A percentile compares a stretch with the other conserved stretches of the same genome.
These are phyloP conservation scores for Syzygium aromaticum DNA, from an alignment of 345 rosid genomes.

Conservation along the genomic window DNA sequence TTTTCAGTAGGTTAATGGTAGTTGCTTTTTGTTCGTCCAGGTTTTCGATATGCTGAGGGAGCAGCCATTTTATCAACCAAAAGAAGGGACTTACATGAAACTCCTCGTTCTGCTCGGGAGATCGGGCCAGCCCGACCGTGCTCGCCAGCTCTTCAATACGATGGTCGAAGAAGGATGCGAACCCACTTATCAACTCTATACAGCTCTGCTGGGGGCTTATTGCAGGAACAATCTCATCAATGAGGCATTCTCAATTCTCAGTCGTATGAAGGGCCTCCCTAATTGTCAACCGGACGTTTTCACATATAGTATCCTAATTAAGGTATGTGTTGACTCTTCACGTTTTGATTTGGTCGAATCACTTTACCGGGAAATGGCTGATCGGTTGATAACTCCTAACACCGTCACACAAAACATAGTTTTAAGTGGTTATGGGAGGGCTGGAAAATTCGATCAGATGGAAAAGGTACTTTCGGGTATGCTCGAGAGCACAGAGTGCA, in stretches of 20 bases:
- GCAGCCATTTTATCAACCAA: slow-evolving; percentile 69
- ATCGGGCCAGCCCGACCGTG: slow-evolving; percentile 57
- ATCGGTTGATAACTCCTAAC: slow-evolving; percentile 58
- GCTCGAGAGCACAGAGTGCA: slow-evolving; percentile 51
- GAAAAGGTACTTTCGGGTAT: slow-evolving; percentile 69
- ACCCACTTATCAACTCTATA: slow-evolving; percentile 66
- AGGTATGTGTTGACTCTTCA: slow-evolving; percentile 57
- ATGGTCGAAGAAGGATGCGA: slow-evolving; percentile 77
- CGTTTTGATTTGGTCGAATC: slow-evolving; percentile 53
- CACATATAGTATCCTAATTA: slow-evolving; percentile 70
- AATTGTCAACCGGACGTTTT: slow-evolving; percentile 74
- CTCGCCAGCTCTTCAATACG: slow-evolving; percentile 60
- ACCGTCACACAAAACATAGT: slow-evolving; percentile 86
- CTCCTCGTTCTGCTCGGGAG: slow-evolving; percentile 65
- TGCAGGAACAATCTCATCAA: slow-evolving; percentile 60
- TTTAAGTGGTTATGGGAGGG: slow-evolving; percentile 80
- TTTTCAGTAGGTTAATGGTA: background rate
- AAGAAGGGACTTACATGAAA: slow-evolving; percentile 80
- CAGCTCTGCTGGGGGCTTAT: slow-evolving; percentile 69
- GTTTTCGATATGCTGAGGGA: slow-evolving; percentile 62
- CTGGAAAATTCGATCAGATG: slow-evolving; percentile 73
- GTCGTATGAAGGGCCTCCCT: slow-evolving; percentile 60
- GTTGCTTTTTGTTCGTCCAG: slow-evolving; percentile 14
- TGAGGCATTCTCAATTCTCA: slow-evolving; percentile 50
- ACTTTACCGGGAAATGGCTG: slow-evolving; percentile 59